Evolutionary conservation across 2,329 filamentous ascomycete genomes (phyloP).

Genomic region (Talaromyces sp.): DNA sequence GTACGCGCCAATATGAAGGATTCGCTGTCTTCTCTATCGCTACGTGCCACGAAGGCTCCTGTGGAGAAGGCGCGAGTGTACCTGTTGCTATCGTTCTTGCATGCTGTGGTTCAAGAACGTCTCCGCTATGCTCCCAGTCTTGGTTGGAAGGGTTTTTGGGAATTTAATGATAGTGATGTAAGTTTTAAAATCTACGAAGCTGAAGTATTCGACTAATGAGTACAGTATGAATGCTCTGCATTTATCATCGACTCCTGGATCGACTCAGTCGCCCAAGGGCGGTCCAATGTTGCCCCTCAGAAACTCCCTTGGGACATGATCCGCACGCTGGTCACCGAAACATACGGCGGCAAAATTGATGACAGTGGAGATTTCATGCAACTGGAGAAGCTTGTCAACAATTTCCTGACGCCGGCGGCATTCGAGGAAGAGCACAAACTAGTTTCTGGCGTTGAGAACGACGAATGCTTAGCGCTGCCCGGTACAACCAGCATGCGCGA

Average conservation of each 20-base stretch:
- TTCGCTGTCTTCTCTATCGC: conserved; percentile 77
- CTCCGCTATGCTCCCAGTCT: conserved; percentile 89
- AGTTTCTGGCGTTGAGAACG: conserved; percentile 63
- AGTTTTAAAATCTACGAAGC: conserved; percentile 44
- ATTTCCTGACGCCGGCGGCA: conserved; percentile 78
- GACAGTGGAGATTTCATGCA: conserved; percentile 77
- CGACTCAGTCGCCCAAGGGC: conserved; percentile 73
- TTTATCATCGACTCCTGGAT: conserved; percentile 96
- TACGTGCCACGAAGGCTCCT: conserved; percentile 72
- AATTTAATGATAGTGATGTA: conserved; percentile 98
- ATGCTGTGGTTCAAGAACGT: conserved; percentile 92
- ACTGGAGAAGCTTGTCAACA: conserved; percentile 69
- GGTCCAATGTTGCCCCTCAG: conserved; percentile 87
- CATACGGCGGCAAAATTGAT: conserved; percentile 97
- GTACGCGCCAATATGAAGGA: conserved; percentile 99
- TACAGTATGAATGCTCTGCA: conserved; percentile 90
- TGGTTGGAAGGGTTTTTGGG: conserved; percentile 99
- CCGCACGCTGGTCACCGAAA: conserved; percentile 83
- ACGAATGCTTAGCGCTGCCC: conserved; percentile 68
- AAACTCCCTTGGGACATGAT: conserved; percentile 98
- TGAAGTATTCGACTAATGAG: conserved; percentile 22
- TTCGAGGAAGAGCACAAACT: conserved; percentile 92
- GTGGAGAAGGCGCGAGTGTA: conserved; percentile 90
- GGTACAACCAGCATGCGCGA: conserved; percentile 77
- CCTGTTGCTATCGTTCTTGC: conserved; percentile 85